phyloP scores from a whole-genome alignment of 2,329 filamentous ascomycete species.

The Hypoxylon sp. region DNA sequence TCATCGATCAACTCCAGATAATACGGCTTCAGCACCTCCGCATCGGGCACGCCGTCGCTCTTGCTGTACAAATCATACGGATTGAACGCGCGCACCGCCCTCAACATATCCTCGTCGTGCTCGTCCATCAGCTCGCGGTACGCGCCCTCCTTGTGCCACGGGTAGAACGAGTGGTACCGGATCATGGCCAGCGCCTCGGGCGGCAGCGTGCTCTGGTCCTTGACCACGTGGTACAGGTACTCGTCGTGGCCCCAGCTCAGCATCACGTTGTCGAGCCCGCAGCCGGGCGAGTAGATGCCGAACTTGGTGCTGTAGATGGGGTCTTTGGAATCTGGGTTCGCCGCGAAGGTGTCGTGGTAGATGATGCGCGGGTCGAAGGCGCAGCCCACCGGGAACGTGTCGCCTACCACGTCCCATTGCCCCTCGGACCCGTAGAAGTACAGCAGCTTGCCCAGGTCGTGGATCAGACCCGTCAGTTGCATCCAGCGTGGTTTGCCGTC shows the following conservation, averaged over 20 bases:
- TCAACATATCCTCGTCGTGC: conserved; percentile 84
- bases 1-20: conserved; percentile 82
- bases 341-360: conserved; percentile 82
- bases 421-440: conserved; percentile 87
- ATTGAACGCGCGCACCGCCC: conserved; percentile 88
- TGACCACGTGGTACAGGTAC: conserved; percentile 88
- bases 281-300: conserved; percentile 85
- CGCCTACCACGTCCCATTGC: conserved; percentile 94
- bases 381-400: conserved; percentile 86
- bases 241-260: conserved; percentile 92
- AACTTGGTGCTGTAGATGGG: conserved; percentile 80
- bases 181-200: conserved; percentile 92
- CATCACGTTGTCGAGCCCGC: conserved; percentile 90
- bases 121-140: conserved; percentile 88
- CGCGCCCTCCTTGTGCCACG: conserved; percentile 87
- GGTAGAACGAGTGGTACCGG: conserved; percentile 92
- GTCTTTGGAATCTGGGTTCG: conserved; percentile 81
- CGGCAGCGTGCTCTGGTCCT: conserved; percentile 84
- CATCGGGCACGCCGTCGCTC: conserved; percentile 83
- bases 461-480: conserved; percentile 82
- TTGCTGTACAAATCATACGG: conserved; percentile 95
- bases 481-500: conserved; percentile 89
- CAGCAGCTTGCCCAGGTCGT: conserved; percentile 85
- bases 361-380: conserved; percentile 82
- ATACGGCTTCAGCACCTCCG: conserved; percentile 84